These are phyloP conservation scores for Anaeramoeba flamelloides DNA, from an alignment of 78 protist genomes.

Conservation along the genomic window DNA sequence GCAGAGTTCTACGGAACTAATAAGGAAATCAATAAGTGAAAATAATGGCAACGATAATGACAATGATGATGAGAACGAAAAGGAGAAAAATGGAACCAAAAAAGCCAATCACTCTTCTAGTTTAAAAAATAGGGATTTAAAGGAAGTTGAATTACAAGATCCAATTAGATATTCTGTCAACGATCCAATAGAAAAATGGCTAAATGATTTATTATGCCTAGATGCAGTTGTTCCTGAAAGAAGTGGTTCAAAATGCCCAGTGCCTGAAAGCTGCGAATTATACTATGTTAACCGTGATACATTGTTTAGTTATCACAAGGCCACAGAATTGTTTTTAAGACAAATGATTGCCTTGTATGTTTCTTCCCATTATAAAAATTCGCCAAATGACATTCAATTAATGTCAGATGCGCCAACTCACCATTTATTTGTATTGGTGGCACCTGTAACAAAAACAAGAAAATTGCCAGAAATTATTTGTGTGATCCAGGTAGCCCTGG, in stretches of 20 bases:
- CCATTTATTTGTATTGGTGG: slow-evolving; percentile 79
- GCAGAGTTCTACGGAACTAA: too few relatives aligned
- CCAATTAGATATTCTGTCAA: slow-evolving; percentile 82
- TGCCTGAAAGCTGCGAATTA: slow-evolving; percentile 70
- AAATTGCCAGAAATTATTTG: slow-evolving; percentile 72
- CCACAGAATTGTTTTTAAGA: slow-evolving; percentile 62
- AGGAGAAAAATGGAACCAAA: not conserved
- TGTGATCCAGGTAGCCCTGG: slow-evolving; percentile 75
- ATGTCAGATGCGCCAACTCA: slow-evolving; percentile 97
- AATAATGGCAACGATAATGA: not conserved
- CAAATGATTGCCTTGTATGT: slow-evolving; percentile 78
- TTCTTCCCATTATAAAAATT: slow-evolving; percentile 90
- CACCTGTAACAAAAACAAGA: slow-evolving; percentile 20
- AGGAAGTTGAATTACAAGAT: slow-evolving; percentile 67
- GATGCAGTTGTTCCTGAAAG: slow-evolving; percentile 26
- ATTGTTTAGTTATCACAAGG: slow-evolving; percentile 85
- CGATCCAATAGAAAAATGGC: slow-evolving; percentile 70
- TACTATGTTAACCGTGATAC: slow-evolving; percentile 90
- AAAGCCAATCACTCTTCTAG: not conserved
- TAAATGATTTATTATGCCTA: slow-evolving; percentile 77
- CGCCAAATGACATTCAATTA: slow-evolving; percentile 96
- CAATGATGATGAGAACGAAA: not conserved
- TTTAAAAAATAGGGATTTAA: not conserved
- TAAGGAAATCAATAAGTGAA: too few relatives aligned
- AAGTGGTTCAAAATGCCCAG: slow-evolving; percentile 10